These are phyloP conservation scores for Aspergillus carbonarius DNA, from an alignment of 2,329 filamentous ascomycete species.

Conservation along the genomic window DNA sequence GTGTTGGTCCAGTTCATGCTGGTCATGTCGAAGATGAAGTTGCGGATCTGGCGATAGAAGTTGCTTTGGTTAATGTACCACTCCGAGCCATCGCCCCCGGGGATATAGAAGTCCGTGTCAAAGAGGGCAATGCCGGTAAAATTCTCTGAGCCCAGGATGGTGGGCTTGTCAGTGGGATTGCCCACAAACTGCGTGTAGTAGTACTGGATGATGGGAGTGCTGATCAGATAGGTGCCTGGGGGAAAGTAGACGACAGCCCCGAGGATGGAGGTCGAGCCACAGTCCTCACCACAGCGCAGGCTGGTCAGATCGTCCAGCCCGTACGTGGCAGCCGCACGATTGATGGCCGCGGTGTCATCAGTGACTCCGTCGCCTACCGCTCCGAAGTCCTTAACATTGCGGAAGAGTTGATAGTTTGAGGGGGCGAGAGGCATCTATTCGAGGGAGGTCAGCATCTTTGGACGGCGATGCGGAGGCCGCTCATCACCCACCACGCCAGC, in stretches of 20 bases:
- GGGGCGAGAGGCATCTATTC: not conserved
- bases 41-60: constrained; percentile 58
- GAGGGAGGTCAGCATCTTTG: not conserved
- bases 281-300: constrained; percentile 68
- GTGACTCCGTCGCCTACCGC: constrained; percentile 61
- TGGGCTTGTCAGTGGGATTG: not conserved
- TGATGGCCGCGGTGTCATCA: constrained; percentile 80
- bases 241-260: constrained; percentile 84
- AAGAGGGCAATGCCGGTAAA: not conserved
- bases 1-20: constrained; percentile 7
- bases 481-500: not conserved
- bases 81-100: constrained; percentile 42
- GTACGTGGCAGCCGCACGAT: constrained; percentile 67
- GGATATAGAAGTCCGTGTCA: constrained; percentile 3
- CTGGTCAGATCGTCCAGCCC: constrained; percentile 26
- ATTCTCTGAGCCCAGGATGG: not conserved
- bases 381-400: constrained; percentile 65
- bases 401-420: constrained; percentile 55
- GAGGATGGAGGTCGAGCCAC: constrained; percentile 70
- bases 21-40: constrained; percentile 71
- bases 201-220: constrained; percentile 4
- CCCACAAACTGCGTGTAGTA: constrained; percentile 11
- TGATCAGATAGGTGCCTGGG: constrained; percentile 34
- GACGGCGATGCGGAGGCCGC: not conserved
- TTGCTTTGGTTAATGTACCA: constrained; percentile 65